Base-by-base conservation (phyloP, 768 basidiomycete genomes). In the Lactifluus hygrophoroides region DNA sequence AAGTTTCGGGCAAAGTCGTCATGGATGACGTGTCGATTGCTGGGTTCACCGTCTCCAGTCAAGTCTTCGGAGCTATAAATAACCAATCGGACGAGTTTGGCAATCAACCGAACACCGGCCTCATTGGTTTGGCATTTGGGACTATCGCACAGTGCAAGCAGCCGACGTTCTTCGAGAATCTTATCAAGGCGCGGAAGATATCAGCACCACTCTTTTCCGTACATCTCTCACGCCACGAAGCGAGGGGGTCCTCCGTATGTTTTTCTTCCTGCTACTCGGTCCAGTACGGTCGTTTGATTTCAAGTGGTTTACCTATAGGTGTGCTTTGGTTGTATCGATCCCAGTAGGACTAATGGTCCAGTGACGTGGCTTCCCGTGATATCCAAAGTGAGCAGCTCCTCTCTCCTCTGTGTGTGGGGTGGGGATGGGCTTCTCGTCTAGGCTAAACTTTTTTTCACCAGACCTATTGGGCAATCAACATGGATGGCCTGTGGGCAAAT, bases 111-210 rank as follows among this genome's bases (percentile, higher is more conserved):
- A 81, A 75, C 57, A 76, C 76, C 46, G 86, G 85, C 11, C 72
- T 86, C 11, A 66, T 84, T 7, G 85, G 85, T 25, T 69, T 87
- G 66, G 84, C 80, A 11, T 88, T 87, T 63, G 70, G 80, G 35
- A 71, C 76, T 42, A 83, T 87, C 54, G 69, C 84, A 11, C 69
- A 64, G 46, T 75, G 73, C 0, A 66, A 64, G 13, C 60, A 74
- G 51, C 74, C 77, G 8, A 86, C 85, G 0, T 80, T 85, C 63
- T 83, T 86, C 60, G 86, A 88, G 68, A 85, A 80, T 61, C 67
- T 87, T 38, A 76, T 86, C 17, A 61, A 66, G 14, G 61, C 69
- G 61, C 69, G 70, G 46, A 70, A 71, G 60, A 56, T 85, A 27
- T 66, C 69, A 4, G 69, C 73, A 0, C 77, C 80, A 13, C 64